A percentile compares a stretch with the other conserved stretches of the same genome.
These are phyloP conservation scores for Colletotrichum ledebouriae DNA, from an alignment of 2,329 filamentous ascomycete genomes.

Conservation along the genomic window DNA sequence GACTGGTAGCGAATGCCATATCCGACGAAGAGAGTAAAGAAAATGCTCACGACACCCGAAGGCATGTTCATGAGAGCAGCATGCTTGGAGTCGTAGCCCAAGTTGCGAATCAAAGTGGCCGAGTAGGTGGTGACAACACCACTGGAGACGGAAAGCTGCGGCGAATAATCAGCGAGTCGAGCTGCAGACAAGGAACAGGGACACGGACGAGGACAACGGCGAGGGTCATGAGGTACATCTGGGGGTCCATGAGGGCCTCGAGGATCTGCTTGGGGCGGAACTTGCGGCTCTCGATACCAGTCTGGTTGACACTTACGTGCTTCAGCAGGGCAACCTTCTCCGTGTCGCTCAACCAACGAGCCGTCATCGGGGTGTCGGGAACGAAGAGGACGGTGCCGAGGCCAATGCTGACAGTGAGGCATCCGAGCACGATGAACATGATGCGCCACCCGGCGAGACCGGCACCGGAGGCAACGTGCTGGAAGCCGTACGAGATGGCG, in stretches of 20 bases:
- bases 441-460: slow-evolving; percentile 56
- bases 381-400: slow-evolving; percentile 54
- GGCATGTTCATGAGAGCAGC: slow-evolving; percentile 69
- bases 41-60: slow-evolving; percentile 65
- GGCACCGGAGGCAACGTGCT: slow-evolving; percentile 59
- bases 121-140: slow-evolving; percentile 69
- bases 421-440: slow-evolving; percentile 61
- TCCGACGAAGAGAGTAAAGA: slow-evolving; percentile 63
- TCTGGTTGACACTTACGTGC: slow-evolving; percentile 70
- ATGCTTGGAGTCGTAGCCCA: slow-evolving; percentile 60
- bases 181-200: not conserved
- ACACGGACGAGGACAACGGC: slow-evolving; percentile 61
- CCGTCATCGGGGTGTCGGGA: slow-evolving; percentile 62
- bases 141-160: slow-evolving; percentile 62
- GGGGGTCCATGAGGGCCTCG: slow-evolving; percentile 65
- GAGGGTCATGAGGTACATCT: slow-evolving; percentile 64
- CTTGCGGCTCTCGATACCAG: slow-evolving; percentile 66
- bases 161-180: not conserved
- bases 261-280: slow-evolving; percentile 66
- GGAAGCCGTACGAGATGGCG: slow-evolving; percentile 65
- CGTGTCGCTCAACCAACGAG: slow-evolving; percentile 52
- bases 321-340: slow-evolving; percentile 61
- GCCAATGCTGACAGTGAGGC: slow-evolving; percentile 57
- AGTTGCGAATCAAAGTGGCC: slow-evolving; percentile 63
- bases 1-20: slow-evolving; percentile 61